These are phyloP conservation scores for Cucurbita ficifolia DNA, from an alignment of 306 rosid genomes.

Conservation along the genomic window DNA sequence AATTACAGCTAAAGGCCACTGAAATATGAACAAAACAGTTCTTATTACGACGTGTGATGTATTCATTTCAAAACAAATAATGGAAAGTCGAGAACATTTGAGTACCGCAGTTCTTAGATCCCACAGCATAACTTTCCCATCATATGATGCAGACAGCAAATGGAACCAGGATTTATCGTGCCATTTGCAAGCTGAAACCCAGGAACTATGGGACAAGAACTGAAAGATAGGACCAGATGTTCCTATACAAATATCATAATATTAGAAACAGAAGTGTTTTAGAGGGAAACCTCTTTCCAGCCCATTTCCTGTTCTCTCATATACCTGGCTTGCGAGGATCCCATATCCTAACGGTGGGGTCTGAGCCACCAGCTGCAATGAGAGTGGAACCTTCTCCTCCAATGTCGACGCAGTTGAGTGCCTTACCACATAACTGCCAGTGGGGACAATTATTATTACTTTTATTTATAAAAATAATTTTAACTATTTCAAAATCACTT, in stretches of 20 bases:
- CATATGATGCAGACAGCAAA: constrained; percentile 77
- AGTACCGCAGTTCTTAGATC: constrained; percentile 89
- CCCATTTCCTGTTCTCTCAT: not conserved
- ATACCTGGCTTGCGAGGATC: constrained; percentile 96
- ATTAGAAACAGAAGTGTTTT: constrained; percentile 1
- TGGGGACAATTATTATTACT: not conserved
- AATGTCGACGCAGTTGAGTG: constrained; percentile 68
- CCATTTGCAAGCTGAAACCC: constrained; percentile 87
- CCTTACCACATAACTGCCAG: constrained; percentile 57
- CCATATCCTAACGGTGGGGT: constrained; percentile 76
- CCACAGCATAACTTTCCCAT: constrained; percentile 88
- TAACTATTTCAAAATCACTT: too few relatives aligned
- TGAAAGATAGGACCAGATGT: constrained; percentile 76
- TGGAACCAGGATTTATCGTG: constrained; percentile 54
- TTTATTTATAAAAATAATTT: too few relatives aligned
- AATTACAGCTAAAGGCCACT: constrained; percentile 82
- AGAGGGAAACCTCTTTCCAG: constrained; percentile 1
- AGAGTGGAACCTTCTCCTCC: constrained; percentile 81
- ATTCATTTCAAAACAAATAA: not conserved
- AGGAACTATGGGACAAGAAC: constrained; percentile 67
- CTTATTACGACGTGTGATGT: not conserved
- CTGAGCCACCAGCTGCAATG: constrained; percentile 80
- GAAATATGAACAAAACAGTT: constrained; percentile 21
- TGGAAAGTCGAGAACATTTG: not conserved
- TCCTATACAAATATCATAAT: constrained; percentile 24